Base-by-base conservation (phyloP, 768 basidiomycete genomes). In the Lactarius vividus region DNA sequence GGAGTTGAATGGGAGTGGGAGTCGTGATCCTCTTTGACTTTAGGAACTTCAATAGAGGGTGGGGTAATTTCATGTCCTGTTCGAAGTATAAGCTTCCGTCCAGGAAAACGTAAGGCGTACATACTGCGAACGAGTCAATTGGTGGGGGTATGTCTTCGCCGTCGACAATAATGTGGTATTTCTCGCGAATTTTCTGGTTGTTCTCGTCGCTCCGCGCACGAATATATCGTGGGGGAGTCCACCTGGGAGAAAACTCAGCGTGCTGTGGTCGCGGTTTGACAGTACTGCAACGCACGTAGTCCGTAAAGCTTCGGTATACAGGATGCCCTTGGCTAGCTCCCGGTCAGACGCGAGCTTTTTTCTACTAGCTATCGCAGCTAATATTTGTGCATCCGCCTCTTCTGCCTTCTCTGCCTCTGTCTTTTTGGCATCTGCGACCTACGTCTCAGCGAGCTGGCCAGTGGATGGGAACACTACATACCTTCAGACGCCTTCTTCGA, bases 41-140 rank as follows among this genome's bases (percentile, higher is more conserved):
- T 57, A 99, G 82, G 75, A 89, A 89, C 64, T 91, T 85, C 10
- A 98, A 78, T 53, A 98, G 86, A 3, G 88, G 83, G 46, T 84
- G 84, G 8, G 96, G 97, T n/a, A 99, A 88, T 81, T 98, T 98
- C 97, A 99, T 99, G 74, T 98, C 96, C 91, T 96, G 57, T 65
- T 40, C 58, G 18, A 37, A 4, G 13, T 28, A 54, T 69, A 26
- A 68, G 57, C 49, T 66, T 63, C 26, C 6, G 26, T 33, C 26
- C 56, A 70, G 65, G 44, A 68, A 68, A 56, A 55, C 29, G 15
- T 11, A 55, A 31, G 60, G 44, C 29, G 44, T 4, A 72, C 78
- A 65, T 74, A 93, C 93, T 37, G 81, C 82, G 77, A 98, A 98
- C 69, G 88, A 85, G 66, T 91, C 88, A 59, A 98, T 96, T 0